A percentile compares a stretch with the other conserved stretches of the same genome.
Conservation (phyloP, 495 filamentous ascomycete genomes). For the Penicillium mononematosum region DNA sequence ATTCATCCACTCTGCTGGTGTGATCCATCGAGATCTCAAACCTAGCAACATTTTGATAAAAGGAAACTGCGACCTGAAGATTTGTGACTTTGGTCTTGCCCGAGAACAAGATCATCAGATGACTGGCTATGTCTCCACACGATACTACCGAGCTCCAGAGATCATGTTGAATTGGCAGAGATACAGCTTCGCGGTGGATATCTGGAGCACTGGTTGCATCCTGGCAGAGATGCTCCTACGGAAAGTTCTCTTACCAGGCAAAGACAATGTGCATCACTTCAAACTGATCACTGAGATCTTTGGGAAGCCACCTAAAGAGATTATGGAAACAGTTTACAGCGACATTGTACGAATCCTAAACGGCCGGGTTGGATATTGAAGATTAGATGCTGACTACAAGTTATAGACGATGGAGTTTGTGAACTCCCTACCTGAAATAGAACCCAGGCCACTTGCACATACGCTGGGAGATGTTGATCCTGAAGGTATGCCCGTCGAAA, state of each 20-base stretch:
- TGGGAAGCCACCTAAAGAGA: constrained; percentile 75
- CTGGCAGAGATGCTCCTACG: constrained; percentile 94
- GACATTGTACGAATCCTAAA: constrained; percentile 3
- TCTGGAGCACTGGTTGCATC: constrained; percentile 94
- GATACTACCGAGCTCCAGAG: constrained; percentile 91
- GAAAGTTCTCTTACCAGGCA: constrained; percentile 88
- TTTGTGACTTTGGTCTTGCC: constrained; percentile 90
- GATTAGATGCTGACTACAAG: background rate
- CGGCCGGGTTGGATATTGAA: background rate
- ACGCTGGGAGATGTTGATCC: constrained; percentile 8
- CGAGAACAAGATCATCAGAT: constrained; percentile 92
- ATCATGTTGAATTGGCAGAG: constrained; percentile 99
- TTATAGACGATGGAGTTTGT: constrained; percentile 5
- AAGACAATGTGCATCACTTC: constrained; percentile 93
- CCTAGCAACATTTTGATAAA: constrained; percentile 93
- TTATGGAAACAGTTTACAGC: constrained; percentile 15
- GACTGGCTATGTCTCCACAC: constrained; percentile 84
- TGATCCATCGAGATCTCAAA: constrained; percentile 87
- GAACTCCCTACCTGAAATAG: constrained; percentile 3
- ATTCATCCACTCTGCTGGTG: constrained; percentile 91
- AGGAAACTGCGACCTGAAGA: constrained; percentile 94
- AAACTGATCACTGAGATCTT: constrained; percentile 90
- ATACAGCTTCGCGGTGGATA: constrained; percentile 92
- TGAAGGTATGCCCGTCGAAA: constrained; percentile 9
- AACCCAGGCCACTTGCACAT: background rate